phyloP scores from a whole-genome alignment of 2,329 filamentous ascomycete genomes.

The Aureobasidium sp. region DNA sequence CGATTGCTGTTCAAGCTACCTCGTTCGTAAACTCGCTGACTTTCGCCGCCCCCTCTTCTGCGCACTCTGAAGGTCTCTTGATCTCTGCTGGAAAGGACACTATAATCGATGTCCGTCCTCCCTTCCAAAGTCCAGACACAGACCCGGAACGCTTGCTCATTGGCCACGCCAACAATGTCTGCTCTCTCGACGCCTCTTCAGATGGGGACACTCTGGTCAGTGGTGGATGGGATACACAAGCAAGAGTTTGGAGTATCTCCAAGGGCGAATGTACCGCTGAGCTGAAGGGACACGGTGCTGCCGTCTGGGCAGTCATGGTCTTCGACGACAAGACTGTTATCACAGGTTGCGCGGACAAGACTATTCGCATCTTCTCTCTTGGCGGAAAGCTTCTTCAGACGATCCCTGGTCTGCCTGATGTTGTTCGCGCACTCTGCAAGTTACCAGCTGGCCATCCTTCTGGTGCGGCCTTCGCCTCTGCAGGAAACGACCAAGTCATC shows the following conservation, averaged over 20 bases:
- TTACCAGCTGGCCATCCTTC: conserved; percentile 66
- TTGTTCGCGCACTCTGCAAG: conserved; percentile 79
- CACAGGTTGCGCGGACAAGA: conserved; percentile 76
- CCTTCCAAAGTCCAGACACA: conserved; percentile 56
- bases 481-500: conserved; percentile 85
- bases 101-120: conserved; percentile 81
- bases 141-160: conserved; percentile 79
- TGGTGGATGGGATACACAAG: conserved; percentile 87
- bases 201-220: conserved; percentile 71
- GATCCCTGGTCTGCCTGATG: conserved; percentile 65
- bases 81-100: conserved; percentile 85
- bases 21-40: conserved; percentile 83
- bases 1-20: conserved; percentile 69
- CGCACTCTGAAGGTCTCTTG: conserved; percentile 69
- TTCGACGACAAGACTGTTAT: conserved; percentile 72
- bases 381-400: conserved; percentile 55
- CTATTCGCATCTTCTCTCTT: conserved; percentile 71
- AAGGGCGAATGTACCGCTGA: conserved; percentile 72
- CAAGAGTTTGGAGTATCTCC: conserved; percentile 74
- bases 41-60: conserved; percentile 59
- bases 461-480: conserved; percentile 87
- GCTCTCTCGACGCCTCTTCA: conserved; percentile 69
- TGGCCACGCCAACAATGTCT: conserved; percentile 82
- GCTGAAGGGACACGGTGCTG: conserved; percentile 67
- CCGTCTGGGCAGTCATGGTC: conserved; percentile 86